A percentile compares a stretch with the other conserved stretches of the same genome.
These are phyloP conservation scores for Helicostylum pulchrum DNA, from an alignment of 192 early-diverging fungal species.

Conservation along the genomic window DNA sequence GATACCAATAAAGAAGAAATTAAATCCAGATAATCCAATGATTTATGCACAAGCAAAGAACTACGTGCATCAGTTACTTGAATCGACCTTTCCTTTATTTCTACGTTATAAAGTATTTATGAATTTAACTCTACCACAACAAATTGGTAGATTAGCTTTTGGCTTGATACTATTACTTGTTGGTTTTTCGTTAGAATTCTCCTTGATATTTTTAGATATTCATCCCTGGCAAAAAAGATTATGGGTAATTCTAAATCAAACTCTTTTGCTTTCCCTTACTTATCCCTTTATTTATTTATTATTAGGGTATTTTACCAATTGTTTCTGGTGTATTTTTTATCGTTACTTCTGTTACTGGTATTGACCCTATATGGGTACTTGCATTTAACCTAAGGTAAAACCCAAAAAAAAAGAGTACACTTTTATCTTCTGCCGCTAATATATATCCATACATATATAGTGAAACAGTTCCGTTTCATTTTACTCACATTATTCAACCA, in stretches of 20 bases:
- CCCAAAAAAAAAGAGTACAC: background rate
- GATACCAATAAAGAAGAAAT: background rate
- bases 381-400: constrained; percentile 35
- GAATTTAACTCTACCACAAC: constrained; percentile 50
- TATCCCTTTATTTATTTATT: constrained; percentile 7
- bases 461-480: constrained; percentile 37
- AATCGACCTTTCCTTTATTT: constrained; percentile 50
- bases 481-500: constrained; percentile 32
- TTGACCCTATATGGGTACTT: constrained; percentile 39
- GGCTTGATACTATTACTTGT: constrained; percentile 51
- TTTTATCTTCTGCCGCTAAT: too few species aligned
- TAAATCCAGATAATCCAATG: constrained; percentile 35
- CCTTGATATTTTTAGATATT: constrained; percentile 53
- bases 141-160: constrained; percentile 37
- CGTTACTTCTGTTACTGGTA: constrained; percentile 25
- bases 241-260: constrained; percentile 44
- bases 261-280: constrained; percentile 3
- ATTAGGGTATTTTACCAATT: constrained; percentile 37
- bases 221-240: constrained; percentile 41
- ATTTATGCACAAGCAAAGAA: constrained; percentile 54
- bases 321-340: constrained; percentile 35
- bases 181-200: constrained; percentile 49
- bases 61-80: constrained; percentile 48
- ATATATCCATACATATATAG: constrained; percentile 10
- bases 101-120: constrained; percentile 48